Conservation (phyloP, 2,329 filamentous ascomycete species). For the Paecilomyces variotii region DNA sequence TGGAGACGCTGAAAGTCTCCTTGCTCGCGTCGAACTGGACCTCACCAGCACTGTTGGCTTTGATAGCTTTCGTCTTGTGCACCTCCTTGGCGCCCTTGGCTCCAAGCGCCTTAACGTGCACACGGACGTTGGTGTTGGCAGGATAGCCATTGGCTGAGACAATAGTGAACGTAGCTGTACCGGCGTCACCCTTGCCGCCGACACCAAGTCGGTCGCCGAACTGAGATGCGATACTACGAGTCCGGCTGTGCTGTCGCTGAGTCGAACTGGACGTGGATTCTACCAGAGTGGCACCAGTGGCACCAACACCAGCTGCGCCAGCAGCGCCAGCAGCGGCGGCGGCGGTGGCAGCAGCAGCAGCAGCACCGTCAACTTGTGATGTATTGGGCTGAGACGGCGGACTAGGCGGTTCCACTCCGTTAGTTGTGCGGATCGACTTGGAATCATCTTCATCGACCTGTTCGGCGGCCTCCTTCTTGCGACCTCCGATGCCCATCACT, state of each 20-base stretch:
- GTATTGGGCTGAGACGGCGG: slow-evolving; percentile 13
- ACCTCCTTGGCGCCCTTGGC: slow-evolving; percentile 66
- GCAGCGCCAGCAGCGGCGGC: no score
- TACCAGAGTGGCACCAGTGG: slow-evolving; percentile 9
- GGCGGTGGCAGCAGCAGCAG: not conserved
- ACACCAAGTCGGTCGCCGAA: slow-evolving; percentile 45
- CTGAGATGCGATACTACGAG: slow-evolving; percentile 42
- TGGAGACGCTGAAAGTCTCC: slow-evolving; percentile 70
- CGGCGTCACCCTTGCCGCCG: slow-evolving; percentile 50
- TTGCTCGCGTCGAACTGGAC: slow-evolving; percentile 57
- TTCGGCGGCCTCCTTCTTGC: slow-evolving; percentile 51
- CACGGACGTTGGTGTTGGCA: slow-evolving; percentile 67
- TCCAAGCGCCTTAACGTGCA: slow-evolving; percentile 59
- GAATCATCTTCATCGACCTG: slow-evolving; percentile 14
- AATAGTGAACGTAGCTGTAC: slow-evolving; percentile 72
- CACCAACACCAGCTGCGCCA: no score
- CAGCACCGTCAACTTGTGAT: slow-evolving; percentile 21
- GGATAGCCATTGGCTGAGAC: slow-evolving; percentile 73
- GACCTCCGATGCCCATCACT: slow-evolving; percentile 48
- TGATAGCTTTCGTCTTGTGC: slow-evolving; percentile 88
- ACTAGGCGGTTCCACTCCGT: slow-evolving; percentile 16
- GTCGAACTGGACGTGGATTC: slow-evolving; percentile 15
- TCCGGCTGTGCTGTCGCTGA: slow-evolving; percentile 37
- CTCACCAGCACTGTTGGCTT: slow-evolving; percentile 53
- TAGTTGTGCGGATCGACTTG: slow-evolving; percentile 7